Base-by-base conservation (phyloP, 2,329 filamentous ascomycete species). In the Ophiostoma novo-ulmi region DNA sequence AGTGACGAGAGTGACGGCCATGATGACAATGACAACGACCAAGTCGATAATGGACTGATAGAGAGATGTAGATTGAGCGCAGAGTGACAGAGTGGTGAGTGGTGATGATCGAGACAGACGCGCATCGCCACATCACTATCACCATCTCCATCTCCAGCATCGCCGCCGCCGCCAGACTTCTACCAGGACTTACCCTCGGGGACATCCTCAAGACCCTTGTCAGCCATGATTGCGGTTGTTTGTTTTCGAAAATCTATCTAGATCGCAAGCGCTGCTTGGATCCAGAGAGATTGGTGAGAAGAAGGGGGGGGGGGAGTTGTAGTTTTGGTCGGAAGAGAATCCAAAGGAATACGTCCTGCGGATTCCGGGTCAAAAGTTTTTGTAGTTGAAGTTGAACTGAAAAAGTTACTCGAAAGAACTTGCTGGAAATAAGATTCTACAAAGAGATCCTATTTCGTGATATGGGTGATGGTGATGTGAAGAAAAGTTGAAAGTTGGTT, bases 191-290 rank as follows among this genome's bases (percentile, higher is more conserved):
- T 87, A 97, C 93, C 88, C 87, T 97, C 93, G 82, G 92, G 91
- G 85, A 97, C 90, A 83, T 98, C 94, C 88, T 97, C 94, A 86
- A 98, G 93, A 88, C 94, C 94, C 88, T 96, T 97, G 79, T 93
- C 91, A 93, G 94, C 94, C 94, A 98, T 98, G 88, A 91, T 97
- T 94, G 92, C 89, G 89, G 85, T 86, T 84, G 78, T 65, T 64
- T 77, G 78, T 80, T 75, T 78, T 79, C 79, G 80, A 82, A 22
- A 65, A 65, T 65, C 88, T 86, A 79, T 85, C 85, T 85, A 88
- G 87, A 89, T 87, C 89, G 88, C 91, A 92, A 91, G 89, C 90
- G 68, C 84, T 84, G 89, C 86, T 89, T 91, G 87, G 88, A 93
- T 86, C 90, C 88, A 88, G 85, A 83, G 77, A 80, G 79, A 78